A percentile compares a stretch with the other conserved stretches of the same genome.
phyloP scores from a whole-genome alignment of 2,329 filamentous ascomycete species.

The Coniochaeta prunicola region DNA sequence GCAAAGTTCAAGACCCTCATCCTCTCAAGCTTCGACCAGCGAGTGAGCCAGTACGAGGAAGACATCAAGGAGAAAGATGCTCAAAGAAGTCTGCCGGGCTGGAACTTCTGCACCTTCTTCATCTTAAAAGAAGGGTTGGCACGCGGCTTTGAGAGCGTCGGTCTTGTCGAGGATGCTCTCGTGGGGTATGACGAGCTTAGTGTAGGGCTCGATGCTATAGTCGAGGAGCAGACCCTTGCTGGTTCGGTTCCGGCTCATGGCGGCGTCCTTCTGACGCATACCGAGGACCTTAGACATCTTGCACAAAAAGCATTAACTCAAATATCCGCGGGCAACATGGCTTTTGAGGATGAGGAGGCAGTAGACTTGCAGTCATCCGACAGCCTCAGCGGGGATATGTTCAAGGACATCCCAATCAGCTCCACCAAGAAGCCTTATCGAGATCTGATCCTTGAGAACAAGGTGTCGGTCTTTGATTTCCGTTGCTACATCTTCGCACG shows the following conservation, averaged over 20 bases:
- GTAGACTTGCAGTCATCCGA: constrained; percentile 26
- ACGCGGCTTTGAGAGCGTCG: constrained; percentile 90
- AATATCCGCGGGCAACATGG: constrained; percentile 13
- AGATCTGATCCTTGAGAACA: constrained; percentile 85
- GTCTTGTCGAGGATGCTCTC: constrained; percentile 88
- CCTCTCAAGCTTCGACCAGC: constrained; percentile 78
- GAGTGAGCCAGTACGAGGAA: constrained; percentile 92
- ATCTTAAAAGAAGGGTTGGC: constrained; percentile 94
- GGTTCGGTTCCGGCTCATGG: constrained; percentile 59
- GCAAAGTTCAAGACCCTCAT: constrained; percentile 83
- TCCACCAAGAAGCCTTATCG: constrained; percentile 73
- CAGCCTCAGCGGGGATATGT: constrained; percentile 25
- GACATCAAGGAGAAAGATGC: constrained; percentile 92
- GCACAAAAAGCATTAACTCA: constrained; percentile 44
- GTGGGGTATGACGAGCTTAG: constrained; percentile 93
- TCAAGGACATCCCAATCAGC: constrained; percentile 54
- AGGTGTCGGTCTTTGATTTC: constrained; percentile 95
- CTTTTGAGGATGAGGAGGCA: constrained; percentile 23
- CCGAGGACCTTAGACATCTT: constrained; percentile 61
- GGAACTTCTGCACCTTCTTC: constrained; percentile 99
- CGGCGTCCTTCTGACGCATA: constrained; percentile 64
- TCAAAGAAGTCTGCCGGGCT: constrained; percentile 80
- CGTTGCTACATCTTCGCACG: constrained; percentile 87
- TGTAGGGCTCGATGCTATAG: constrained; percentile 74
- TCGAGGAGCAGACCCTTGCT: constrained; percentile 62